Evolutionary conservation across 495 filamentous ascomycete genomes (phyloP).

Genomic region (Hyaloscypha hepaticicola): DNA sequence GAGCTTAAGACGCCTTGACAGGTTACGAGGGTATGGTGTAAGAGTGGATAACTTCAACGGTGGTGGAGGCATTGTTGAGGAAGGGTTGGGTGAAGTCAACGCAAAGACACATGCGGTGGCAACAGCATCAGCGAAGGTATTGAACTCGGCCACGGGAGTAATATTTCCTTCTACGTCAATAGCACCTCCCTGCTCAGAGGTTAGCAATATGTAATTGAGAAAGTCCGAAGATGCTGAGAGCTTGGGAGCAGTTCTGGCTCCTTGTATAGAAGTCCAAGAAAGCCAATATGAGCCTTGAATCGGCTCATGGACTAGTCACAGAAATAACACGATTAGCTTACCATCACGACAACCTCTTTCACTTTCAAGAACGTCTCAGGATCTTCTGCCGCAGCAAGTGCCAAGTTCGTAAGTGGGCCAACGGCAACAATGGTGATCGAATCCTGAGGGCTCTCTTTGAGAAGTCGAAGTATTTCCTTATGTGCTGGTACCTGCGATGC

Average conservation of each 20-base stretch:
- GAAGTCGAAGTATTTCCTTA: slow-evolving; percentile 78
- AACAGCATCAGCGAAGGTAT: slow-evolving; percentile 75
- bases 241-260: no score
- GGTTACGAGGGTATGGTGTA: slow-evolving; percentile 63
- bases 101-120: slow-evolving; percentile 88
- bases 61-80: slow-evolving; percentile 64
- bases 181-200: slow-evolving; percentile 59
- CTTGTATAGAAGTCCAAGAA: no score
- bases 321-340: no score
- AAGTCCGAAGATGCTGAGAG: no score
- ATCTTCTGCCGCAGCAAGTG: slow-evolving; percentile 81
- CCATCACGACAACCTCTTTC: slow-evolving; percentile 93
- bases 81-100: slow-evolving; percentile 76
- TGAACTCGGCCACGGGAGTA: slow-evolving; percentile 81
- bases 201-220: background rate
- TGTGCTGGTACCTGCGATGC: slow-evolving; percentile 71
- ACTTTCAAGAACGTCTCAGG: slow-evolving; percentile 81
- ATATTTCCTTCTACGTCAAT: slow-evolving; percentile 76
- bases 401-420: slow-evolving; percentile 89
- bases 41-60: slow-evolving; percentile 46
- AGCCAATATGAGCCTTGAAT: no score
- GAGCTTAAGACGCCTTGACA: slow-evolving; percentile 66
- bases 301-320: no score
- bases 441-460: slow-evolving; percentile 73
- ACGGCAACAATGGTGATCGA: slow-evolving; percentile 88